Base-by-base conservation (phyloP, 1,284 basidiomycete species). In the Sporisorium reilianum region DNA sequence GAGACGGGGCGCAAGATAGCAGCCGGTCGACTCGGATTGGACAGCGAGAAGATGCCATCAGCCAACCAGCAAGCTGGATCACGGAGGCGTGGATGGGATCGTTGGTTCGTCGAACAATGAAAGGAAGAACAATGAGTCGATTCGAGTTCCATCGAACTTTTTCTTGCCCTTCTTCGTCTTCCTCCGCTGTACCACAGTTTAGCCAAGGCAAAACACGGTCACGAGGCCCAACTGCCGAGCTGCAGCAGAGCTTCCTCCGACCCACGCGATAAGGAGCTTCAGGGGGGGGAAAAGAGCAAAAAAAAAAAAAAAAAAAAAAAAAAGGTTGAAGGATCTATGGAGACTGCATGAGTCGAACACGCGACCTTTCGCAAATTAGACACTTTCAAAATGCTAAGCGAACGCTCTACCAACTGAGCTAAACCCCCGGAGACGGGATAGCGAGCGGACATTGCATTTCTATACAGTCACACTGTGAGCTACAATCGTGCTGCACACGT, bases 401-500 rank as follows among this genome's bases (percentile, higher is more conserved):
- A 76, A 76, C 64, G 73, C 73, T 76, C 75, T 75, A 75, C 75
- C 75, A 71, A 71, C 75, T 77, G 67, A 77, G 73, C 71, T 74
- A 77, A 74, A 74, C 65, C 75, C 71, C 71, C 70, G 14, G 9
- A n/a, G n/a, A n/a, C n/a, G n/a, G n/a, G n/a, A n/a, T n/a, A n/a
- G n/a, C n/a, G n/a, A n/a, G n/a, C n/a, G n/a, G n/a, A n/a, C n/a
- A n/a, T n/a, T n/a, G n/a, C n/a, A n/a, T n/a, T n/a, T n/a, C n/a
- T n/a, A n/a, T n/a, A n/a, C n/a, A n/a, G n/a, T n/a, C n/a, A n/a
- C n/a, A n/a, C n/a, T n/a, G n/a, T n/a, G n/a, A n/a, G n/a, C n/a
- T n/a, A n/a, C n/a, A n/a, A n/a, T n/a, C n/a, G n/a, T n/a, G n/a
- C n/a, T n/a, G n/a, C n/a, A n/a, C n/a, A n/a, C n/a, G n/a, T n/a